Evolutionary conservation across 805 yeast species (phyloP), one percentile per base, ranked within the genome.

Genomic region (Scheffersomyces amazonensis): DNA sequence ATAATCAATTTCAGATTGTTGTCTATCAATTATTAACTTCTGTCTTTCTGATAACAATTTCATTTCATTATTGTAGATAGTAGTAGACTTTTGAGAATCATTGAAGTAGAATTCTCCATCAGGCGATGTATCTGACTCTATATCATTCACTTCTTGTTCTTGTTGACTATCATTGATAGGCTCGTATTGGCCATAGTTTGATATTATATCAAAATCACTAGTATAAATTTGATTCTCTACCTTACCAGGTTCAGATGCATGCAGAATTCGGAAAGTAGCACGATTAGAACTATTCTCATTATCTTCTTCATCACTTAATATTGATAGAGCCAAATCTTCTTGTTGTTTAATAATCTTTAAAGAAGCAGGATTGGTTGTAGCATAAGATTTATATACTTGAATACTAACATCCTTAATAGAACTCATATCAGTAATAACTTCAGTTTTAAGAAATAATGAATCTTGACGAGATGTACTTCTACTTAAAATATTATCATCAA

Each of bases 1-100:
- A 31, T 52, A 48, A 11, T 48, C 42, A 15, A 56, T 58, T 41
- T 60, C 62, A 13, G 48, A 42, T 36, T 54, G 56, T 35, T 61
- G 62, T 35, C 49, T 55, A 12, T 39, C 32, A 8, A 58, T 43
- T 36, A 58, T 44, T 3, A 36, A 35, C 10, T 49, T 41, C 30
- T 60, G 60, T 9, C 51, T 47, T 32, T 54, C 49, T 8, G 56
- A 47, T 15, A 60, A 41, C 12, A 44, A 27, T 33, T 49, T 41
- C 57, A 56, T 48, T 42, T 56, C 63, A 5, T 42, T 43, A 30
- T 56, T 27, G 10, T 13, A 27, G 4, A 27, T 17, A 27, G n/a
- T 13, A 4, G 30, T 13, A 3, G 30, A 27, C 4, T n/a, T 15
- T 4, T 4, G 6, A 27, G 5, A 6, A 27, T 13, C 39, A 29